Conservation (phyloP, 768 basidiomycete species). For the Leccinum fibrillosum region DNA sequence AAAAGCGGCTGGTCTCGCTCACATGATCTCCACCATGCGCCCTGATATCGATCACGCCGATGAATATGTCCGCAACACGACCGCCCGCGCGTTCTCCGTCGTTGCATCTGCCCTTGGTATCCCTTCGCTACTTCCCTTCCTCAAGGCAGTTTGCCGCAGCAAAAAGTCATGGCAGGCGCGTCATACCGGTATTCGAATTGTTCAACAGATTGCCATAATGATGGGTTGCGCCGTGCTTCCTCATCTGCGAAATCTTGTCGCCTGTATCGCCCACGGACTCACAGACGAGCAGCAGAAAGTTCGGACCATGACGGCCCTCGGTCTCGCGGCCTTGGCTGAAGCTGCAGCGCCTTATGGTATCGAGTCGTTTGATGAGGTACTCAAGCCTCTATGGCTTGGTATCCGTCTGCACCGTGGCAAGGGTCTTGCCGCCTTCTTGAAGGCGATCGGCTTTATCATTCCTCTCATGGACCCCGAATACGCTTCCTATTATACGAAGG, state of each 20-base stretch:
- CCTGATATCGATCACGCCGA: conserved; percentile 99
- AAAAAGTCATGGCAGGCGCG: conserved; percentile 99
- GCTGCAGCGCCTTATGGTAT: conserved; percentile 98
- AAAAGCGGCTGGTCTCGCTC: conserved; percentile 97
- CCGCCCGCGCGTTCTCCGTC: conserved; percentile 97
- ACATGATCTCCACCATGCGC: conserved; percentile 99
- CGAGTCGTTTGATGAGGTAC: conserved; percentile 97
- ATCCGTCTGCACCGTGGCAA: conserved; percentile 78
- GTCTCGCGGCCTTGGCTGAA: conserved; percentile 89
- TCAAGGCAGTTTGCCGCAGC: conserved; percentile 96
- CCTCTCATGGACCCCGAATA: conserved; percentile 99
- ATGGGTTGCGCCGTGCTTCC: conserved; percentile 99
- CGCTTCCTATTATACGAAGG: conserved; percentile 98
- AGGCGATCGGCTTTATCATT: conserved; percentile 98
- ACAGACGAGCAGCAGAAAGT: conserved; percentile 81
- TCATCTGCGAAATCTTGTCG: conserved; percentile 93
- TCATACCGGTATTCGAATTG: conserved; percentile 98
- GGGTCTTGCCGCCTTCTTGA: conserved; percentile 73
- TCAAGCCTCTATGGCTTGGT: conserved; percentile 75
- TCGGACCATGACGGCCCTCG: conserved; percentile 74
- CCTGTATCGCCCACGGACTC: conserved; percentile 85
- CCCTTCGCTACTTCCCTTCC: conserved; percentile 94
- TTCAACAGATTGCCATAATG: conserved; percentile 99
- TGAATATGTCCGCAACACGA: conserved; percentile 98
- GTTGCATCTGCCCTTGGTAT: conserved; percentile 98